Evolutionary conservation across 2,329 filamentous ascomycete species (phyloP), one percentile per base, ranked within the genome.

Genomic region (Aciculosporium take): DNA sequence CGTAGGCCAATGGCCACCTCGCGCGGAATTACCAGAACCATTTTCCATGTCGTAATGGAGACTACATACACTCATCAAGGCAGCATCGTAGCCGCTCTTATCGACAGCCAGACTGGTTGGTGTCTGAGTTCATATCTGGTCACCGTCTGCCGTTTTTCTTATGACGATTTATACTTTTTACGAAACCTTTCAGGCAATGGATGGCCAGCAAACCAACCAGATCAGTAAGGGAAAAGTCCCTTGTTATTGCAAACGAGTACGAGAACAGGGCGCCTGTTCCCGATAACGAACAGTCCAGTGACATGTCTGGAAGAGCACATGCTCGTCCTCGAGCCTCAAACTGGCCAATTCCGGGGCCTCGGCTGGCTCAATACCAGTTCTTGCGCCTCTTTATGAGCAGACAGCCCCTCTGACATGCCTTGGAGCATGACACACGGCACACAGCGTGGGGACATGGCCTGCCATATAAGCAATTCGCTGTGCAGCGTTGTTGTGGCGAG

Each of bases 11-110:
- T n/a, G n/a, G n/a, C n/a, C n/a, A n/a, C n/a, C n/a, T n/a, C n/a
- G n/a, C n/a, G n/a, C n/a, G n/a, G 8, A 15, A 5, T 47, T 44
- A 40, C 42, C 23, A 43, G 41, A 45, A 40, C 48, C 54, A 52
- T 58, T 65, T 68, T 65, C 59, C 55, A 66, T 68, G 65, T 67
- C 61, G 64, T 69, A 69, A 69, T 69, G 45, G 47, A 31, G 36
- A 33, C 9, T 34, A 37, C 32, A 25, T 29, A 25, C 29, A 39
- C 25, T 8, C 25, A 21, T 17, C 9, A 31, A 29, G n/a, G n/a
- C 27, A 13, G 29, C 29, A 25, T 35, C 15, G 10, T 28, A 34
- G 39, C 21, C 35, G 41, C 40, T 42, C 46, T 18, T 31, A 42
- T 35, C 24, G n/a, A 12, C n/a, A 25, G 17, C 15, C 32, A 15